Evolutionary conservation across 768 basidiomycete species (phyloP).

Genomic region (Aureoboletus auriporus): DNA sequence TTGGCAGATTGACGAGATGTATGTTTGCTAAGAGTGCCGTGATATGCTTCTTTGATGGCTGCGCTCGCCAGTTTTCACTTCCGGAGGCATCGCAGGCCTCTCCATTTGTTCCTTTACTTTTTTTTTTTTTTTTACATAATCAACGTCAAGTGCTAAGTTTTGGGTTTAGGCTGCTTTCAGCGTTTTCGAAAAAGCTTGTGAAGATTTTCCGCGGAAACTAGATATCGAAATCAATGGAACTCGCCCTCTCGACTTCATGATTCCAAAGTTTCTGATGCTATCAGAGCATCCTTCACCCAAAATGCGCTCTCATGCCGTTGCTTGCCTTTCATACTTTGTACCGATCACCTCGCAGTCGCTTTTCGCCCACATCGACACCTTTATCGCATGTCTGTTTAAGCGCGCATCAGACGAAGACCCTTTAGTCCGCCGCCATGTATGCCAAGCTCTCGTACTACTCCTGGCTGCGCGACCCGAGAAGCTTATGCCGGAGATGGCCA

Average conservation of each 20-base stretch:
- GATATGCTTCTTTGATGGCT: conserved; percentile 1
- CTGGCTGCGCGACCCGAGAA: conserved; percentile 93
- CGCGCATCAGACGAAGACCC: conserved; percentile 91
- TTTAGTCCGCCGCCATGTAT: conserved; percentile 93
- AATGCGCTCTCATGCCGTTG: conserved; percentile 90
- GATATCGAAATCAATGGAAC: conserved; percentile 91
- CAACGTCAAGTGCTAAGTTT: conserved; percentile 14
- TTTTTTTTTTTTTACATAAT: background rate
- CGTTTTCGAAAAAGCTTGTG: conserved; percentile 91
- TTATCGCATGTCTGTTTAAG: conserved; percentile 91
- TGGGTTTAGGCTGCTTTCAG: conserved; percentile 78
- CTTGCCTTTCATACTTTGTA: conserved; percentile 92
- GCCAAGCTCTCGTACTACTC: conserved; percentile 90
- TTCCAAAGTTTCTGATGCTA: conserved; percentile 89
- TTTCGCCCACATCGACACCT: conserved; percentile 86
- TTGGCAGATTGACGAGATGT: conserved; percentile 4
- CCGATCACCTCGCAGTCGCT: conserved; percentile 85
- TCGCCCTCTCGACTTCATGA: conserved; percentile 93
- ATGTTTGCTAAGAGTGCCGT: conserved; percentile 4
- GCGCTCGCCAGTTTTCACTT: background rate
- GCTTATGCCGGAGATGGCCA: conserved; percentile 91
- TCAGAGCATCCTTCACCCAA: conserved; percentile 82
- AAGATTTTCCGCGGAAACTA: conserved; percentile 94
- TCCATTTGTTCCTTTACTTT: background rate
- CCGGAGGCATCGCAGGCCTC: conserved; percentile 3